Conservation (phyloP, 1,284 basidiomycete genomes). For the Pterula multifida region DNA sequence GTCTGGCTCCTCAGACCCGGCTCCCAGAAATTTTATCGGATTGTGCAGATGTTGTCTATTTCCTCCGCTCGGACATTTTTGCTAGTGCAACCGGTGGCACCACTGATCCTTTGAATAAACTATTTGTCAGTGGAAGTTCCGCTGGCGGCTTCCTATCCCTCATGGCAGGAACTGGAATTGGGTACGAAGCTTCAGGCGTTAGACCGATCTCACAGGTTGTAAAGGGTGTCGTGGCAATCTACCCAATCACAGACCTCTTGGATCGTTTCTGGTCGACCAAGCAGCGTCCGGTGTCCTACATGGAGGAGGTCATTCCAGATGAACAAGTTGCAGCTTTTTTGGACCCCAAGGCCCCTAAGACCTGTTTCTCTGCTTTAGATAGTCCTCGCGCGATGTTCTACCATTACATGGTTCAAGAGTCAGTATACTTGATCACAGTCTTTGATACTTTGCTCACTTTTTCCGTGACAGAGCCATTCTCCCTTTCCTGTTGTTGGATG, state of each 20-base stretch:
- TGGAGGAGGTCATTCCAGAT: slow-evolving; percentile 17
- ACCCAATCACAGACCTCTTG: slow-evolving; percentile 23
- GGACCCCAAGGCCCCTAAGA: slow-evolving; percentile 17
- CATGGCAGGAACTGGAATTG: not conserved
- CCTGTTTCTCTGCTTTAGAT: slow-evolving; percentile 15
- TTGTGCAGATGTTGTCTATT: slow-evolving; percentile 21
- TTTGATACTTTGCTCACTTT: not conserved
- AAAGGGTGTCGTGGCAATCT: slow-evolving; percentile 21
- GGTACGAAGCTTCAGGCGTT: slow-evolving; percentile 15
- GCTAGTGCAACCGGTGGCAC: slow-evolving; percentile 14
- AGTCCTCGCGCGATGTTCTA: slow-evolving; percentile 21
- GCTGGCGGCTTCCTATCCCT: slow-evolving; percentile 21
- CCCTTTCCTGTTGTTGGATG: slow-evolving; percentile 18
- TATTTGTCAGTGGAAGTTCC: slow-evolving; percentile 24
- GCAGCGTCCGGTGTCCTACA: slow-evolving; percentile 20
- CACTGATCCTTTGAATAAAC: slow-evolving; percentile 17
- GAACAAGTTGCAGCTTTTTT: slow-evolving; percentile 20
- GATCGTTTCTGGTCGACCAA: slow-evolving; percentile 25
- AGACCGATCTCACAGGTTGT: slow-evolving; percentile 15
- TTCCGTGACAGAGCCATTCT: slow-evolving; percentile 16
- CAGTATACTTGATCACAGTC: slow-evolving; percentile 6
- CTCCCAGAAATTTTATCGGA: slow-evolving; percentile 23
- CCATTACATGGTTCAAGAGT: slow-evolving; percentile 28
- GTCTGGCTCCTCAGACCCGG: slow-evolving; percentile 25
- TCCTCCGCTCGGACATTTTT: slow-evolving; percentile 18